Evolutionary conservation across 169 alveolate species (phyloP), one percentile per base, ranked within the genome.

Genomic region (Eimeria tenella): DNA sequence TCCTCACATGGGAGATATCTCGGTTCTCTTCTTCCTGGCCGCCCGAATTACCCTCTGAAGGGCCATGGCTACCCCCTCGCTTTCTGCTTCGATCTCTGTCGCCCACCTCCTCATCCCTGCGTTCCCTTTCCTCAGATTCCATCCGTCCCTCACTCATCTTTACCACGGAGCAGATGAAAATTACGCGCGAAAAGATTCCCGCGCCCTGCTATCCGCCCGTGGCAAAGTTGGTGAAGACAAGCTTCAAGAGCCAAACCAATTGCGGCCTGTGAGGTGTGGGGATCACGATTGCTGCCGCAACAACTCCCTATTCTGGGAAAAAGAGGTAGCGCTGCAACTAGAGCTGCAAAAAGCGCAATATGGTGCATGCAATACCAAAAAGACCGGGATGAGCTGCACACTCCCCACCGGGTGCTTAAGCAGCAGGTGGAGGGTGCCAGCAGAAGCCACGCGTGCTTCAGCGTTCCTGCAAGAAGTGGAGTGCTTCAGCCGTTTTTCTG

Each of bases 361-460:
- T 84, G 81, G 79, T 84, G 91, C 91, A 84, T 84, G 91, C 91
- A 84, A 60, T 58, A 84, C 79, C 79, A 23, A 5, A 84, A 60
- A 42, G 23, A 84, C 62, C 70, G 7, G 62, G n/a, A 62, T 11
- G 73, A 84, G 42, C 75, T 81, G 74, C 71, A 58, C 91, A 84
- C 75, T 84, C 89, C 91, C 91, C 91, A 60, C 79, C 79, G 79
- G 91, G 75, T 84, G 91, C 91, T 42, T 58, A 25, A 50, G 81
- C 91, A 84, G 81, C 89, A 84, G 79, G 91, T 84, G 91, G 91
- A 84, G 91, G 91, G 91, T 84, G 91, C 91, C 91, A 58, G 89
- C 74, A 81, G 89, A 53, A 56, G 73, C 89, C 74, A 42, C 79
- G 91, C 79, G 91, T 60, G 91, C 79, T 42, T 58, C 91, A 60